A percentile compares a stretch with the other conserved stretches of the same genome.
phyloP scores from a whole-genome alignment of 768 basidiomycete species.

The Guyanaporus albipodus region DNA sequence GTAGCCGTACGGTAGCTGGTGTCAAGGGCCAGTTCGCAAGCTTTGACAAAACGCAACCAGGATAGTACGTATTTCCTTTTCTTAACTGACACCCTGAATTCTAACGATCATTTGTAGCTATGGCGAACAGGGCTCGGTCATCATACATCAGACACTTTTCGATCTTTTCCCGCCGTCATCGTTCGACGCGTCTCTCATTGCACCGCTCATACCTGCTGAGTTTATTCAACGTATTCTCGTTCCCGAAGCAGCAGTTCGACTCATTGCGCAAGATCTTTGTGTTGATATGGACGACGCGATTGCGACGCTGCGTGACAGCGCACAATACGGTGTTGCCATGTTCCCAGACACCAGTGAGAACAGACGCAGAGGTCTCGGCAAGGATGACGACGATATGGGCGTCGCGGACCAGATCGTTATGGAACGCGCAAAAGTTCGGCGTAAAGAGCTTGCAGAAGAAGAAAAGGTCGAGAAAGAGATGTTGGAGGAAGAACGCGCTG shows the following conservation, averaged over 20 bases:
- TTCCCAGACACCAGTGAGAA: slow-evolving; percentile 52
- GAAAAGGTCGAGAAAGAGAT: slow-evolving; percentile 34
- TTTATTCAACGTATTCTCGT: slow-evolving; percentile 85
- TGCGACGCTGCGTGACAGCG: slow-evolving; percentile 65
- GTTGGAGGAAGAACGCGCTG: slow-evolving; percentile 20
- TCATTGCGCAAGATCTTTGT: slow-evolving; percentile 76
- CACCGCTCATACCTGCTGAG: slow-evolving; percentile 67
- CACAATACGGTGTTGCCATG: slow-evolving; percentile 80
- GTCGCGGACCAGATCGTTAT: slow-evolving; percentile 41
- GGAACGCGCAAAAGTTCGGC: slow-evolving; percentile 39
- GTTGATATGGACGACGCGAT: slow-evolving; percentile 48
- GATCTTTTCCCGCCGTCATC: slow-evolving; percentile 65
- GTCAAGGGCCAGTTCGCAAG: slow-evolving; percentile 71
- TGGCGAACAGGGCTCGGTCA: slow-evolving; percentile 78
- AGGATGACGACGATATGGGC: slow-evolving; percentile 30
- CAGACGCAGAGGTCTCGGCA: slow-evolving; percentile 34
- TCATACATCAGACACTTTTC: slow-evolving; percentile 74
- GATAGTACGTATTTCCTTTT: slow-evolving; percentile 63
- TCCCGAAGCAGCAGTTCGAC: slow-evolving; percentile 76
- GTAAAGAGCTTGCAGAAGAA: slow-evolving; percentile 41
- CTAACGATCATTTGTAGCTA: slow-evolving; percentile 49
- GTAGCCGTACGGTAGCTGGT: slow-evolving; percentile 60
- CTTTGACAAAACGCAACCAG: slow-evolving; percentile 82
- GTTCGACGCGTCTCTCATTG: slow-evolving; percentile 49
- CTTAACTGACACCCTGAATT: neutral